Evolutionary conservation across 176 grass and related monocot genomes (phyloP).

Genomic region (Avena insularis): DNA sequence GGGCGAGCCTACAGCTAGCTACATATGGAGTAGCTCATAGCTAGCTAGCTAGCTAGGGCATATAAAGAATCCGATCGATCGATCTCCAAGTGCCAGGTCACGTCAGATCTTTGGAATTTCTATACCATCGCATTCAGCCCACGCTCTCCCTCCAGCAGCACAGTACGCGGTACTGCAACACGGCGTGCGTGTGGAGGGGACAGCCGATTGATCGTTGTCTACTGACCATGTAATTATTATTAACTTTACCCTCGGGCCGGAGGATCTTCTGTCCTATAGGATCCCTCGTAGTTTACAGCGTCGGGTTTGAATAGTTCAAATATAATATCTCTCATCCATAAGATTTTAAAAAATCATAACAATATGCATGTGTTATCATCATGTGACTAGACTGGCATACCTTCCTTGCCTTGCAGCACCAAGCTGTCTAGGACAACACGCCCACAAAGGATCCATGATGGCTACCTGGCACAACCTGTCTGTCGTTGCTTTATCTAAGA

Average conservation of each 20-base stretch:
- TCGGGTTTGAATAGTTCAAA: not conserved
- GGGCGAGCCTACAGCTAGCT: not conserved
- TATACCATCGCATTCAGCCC: conserved; percentile 39
- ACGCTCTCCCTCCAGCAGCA: conserved; percentile 32
- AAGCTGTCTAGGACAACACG: not conserved
- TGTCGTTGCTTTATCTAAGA: conserved; percentile 34
- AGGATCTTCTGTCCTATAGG: conserved; percentile 36
- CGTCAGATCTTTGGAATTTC: conserved; percentile 48
- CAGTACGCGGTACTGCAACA: conserved; percentile 19
- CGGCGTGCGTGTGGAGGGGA: conserved; percentile 42
- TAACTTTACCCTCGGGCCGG: conserved; percentile 38
- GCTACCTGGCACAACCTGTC: conserved; percentile 29
- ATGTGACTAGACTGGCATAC: not conserved
- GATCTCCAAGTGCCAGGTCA: conserved; percentile 39
- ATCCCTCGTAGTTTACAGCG: not conserved
- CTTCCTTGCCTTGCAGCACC: conserved; percentile 14
- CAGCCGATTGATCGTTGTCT: conserved; percentile 83
- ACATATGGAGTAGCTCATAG: not conserved
- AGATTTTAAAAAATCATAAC: not conserved
- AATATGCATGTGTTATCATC: not conserved
- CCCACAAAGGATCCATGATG: conserved; percentile 47
- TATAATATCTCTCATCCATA: not conserved
- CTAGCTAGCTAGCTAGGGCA: not conserved
- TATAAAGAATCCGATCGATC: conserved; percentile 28
- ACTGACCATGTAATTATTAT: conserved; percentile 64